phyloP scores from a whole-genome alignment of 2,329 filamentous ascomycete species.

The Calonectria crousiana region DNA sequence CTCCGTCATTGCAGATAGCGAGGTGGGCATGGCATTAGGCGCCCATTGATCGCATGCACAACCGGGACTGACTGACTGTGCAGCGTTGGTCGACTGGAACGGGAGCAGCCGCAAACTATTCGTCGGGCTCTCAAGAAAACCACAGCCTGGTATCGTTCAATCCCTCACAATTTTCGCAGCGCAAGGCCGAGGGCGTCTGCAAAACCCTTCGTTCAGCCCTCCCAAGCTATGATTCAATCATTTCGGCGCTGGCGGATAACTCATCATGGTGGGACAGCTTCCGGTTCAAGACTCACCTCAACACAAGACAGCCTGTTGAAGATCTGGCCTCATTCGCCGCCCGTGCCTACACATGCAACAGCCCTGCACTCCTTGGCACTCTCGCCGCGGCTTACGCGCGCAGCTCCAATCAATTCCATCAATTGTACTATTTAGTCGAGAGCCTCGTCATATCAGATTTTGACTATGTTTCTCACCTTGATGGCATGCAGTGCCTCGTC shows the following conservation, averaged over 20 bases:
- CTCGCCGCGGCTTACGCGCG: constrained; percentile 8
- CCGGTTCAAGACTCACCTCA: constrained; percentile 19
- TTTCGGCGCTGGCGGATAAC: neutral
- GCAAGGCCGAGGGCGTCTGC: constrained; percentile 17
- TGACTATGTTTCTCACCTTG: constrained; percentile 7
- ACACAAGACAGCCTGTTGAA: neutral
- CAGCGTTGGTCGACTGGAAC: constrained; percentile 1
- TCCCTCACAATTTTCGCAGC: neutral
- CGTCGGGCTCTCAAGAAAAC: neutral
- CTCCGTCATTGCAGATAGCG: constrained; percentile 8
- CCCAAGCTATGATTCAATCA: constrained; percentile 9
- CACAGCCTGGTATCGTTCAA: neutral
- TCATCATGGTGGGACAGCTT: constrained; percentile 17
- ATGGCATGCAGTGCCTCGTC: constrained; percentile 15
- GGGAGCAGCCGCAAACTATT: neutral
- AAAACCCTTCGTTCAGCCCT: constrained; percentile 7
- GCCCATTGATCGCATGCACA: too few relatives aligned
- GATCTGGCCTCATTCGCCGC: constrained; percentile 8
- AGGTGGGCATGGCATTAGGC: neutral
- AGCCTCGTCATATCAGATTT: constrained; percentile 11
- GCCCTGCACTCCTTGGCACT: neutral
- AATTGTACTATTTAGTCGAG: constrained; percentile 7
- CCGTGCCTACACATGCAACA: constrained; percentile 12
- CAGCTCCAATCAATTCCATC: neutral
- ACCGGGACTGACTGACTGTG: neutral